Conservation (phyloP, 176 grass and related monocot species). For the Ampelocalamus luodianensis region DNA sequence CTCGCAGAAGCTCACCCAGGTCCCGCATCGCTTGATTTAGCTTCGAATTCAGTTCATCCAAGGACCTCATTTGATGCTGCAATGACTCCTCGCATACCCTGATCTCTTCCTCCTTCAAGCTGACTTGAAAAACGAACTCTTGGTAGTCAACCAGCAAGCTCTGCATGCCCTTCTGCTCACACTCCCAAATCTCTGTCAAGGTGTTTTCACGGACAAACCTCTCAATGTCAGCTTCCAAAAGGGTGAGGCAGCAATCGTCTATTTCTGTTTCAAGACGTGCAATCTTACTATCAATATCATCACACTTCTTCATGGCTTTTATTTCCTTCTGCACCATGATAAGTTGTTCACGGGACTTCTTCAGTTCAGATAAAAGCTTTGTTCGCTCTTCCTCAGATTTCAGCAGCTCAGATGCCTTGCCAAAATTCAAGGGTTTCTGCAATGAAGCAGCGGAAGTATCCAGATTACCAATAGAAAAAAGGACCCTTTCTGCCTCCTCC, state of each 20-base stretch:
- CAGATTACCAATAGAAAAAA: slow-evolving; percentile 76
- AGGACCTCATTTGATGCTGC: slow-evolving; percentile 42
- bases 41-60: slow-evolving; percentile 65
- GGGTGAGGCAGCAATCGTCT: slow-evolving; percentile 39
- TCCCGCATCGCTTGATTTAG: slow-evolving; percentile 48
- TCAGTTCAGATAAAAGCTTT: slow-evolving; percentile 63
- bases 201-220: slow-evolving; percentile 51
- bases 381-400: slow-evolving; percentile 77
- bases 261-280: slow-evolving; percentile 52
- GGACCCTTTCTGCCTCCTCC: slow-evolving; percentile 79
- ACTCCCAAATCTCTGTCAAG: slow-evolving; percentile 50
- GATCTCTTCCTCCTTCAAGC: slow-evolving; percentile 76
- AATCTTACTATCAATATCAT: slow-evolving; percentile 61
- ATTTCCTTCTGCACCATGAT: slow-evolving; percentile 63
- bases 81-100: slow-evolving; percentile 51
- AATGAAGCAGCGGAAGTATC: slow-evolving; percentile 1
- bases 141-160: slow-evolving; percentile 69
- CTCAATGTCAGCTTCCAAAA: slow-evolving; percentile 60
- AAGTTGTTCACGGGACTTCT: slow-evolving; percentile 54
- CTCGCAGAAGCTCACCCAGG: slow-evolving; percentile 55
- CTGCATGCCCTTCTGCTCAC: slow-evolving; percentile 44
- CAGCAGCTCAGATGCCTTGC: slow-evolving; percentile 81
- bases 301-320: slow-evolving; percentile 44
- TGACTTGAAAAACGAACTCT: slow-evolving; percentile 57
- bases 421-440: slow-evolving; percentile 52